Base-by-base conservation (phyloP, 2,329 filamentous ascomycete species). In the Ophiosphaerella herpotricha region DNA sequence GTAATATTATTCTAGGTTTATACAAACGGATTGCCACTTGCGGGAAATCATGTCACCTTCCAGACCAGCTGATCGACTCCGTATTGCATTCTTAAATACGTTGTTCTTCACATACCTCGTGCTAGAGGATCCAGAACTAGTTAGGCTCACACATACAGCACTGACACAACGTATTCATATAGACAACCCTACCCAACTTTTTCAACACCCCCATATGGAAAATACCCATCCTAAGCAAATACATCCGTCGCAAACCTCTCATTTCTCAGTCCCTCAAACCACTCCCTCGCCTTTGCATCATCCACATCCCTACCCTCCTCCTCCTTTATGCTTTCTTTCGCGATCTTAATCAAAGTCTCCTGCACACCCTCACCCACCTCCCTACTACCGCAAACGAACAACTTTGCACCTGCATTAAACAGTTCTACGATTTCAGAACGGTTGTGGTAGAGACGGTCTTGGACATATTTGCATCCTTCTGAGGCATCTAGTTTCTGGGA, bases 361-460 rank as follows among this genome's bases (percentile, higher is more conserved):
- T 74, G 72, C 1, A 80, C 76, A 5, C 73, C 76, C 38, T 78
- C 73, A 0, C 78, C 79, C 0, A 82, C 73, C 14, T 64, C 70
- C 13, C 67, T 50, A 39, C 82, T 83, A 4, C 87, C 87, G 64
- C 87, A 90, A 2, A 89, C 80, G 60, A 83, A 90, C 0, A 87
- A 72, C 61, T 81, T 81, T 0, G 85, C 81, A 0, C 78, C 80
- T 5, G 68, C 55, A 0, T 76, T 70, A 49, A 80, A 82, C 31
- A 83, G 57, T 21, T 73, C 65, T 7, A 74, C 62, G 2, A 81
- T 63, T 8, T 80, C 75, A 13, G 72, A 68, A 0, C 77, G 64
- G 21, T 84, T 79, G 24, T 73, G 69, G 57, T 76, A 77, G 48
- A 85, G 58, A 11, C 77, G 66, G 40, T 85, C 80, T 56, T 83